phyloP scores from a whole-genome alignment of 345 rosid species.

The Limnanthes douglasii region DNA sequence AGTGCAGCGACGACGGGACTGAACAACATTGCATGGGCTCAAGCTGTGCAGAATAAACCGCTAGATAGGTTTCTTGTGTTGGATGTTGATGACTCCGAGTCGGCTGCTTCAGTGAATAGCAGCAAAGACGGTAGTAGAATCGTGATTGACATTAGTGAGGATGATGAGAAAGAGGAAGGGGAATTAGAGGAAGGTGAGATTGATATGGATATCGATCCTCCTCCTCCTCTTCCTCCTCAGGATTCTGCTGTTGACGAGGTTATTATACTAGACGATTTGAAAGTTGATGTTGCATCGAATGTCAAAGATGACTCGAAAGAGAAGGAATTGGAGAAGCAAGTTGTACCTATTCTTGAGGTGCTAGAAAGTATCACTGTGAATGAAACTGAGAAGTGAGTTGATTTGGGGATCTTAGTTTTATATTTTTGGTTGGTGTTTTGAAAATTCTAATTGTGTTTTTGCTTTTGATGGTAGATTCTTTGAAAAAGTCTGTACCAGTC shows the following conservation, averaged over 20 bases:
- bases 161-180: constrained; percentile 85
- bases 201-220: constrained; percentile 49
- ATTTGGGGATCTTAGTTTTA: not conserved
- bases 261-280: not conserved
- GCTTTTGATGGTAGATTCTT: constrained; percentile 46
- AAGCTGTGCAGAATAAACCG: constrained; percentile 87
- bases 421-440: constrained; percentile 6
- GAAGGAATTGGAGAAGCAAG: constrained; percentile 23
- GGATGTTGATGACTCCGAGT: constrained; percentile 33
- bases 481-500: constrained; percentile 39
- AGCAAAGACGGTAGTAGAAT: constrained; percentile 20
- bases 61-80: constrained; percentile 33
- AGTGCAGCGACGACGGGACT: constrained; percentile 44
- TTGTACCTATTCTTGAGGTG: constrained; percentile 31
- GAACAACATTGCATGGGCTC: constrained; percentile 88
- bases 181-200: constrained; percentile 98
- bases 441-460: no score
- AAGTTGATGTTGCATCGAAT: constrained; percentile 6
- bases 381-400: constrained; percentile 62
- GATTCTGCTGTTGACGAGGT: constrained; percentile 8
- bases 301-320: constrained; percentile 10
- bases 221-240: no score
- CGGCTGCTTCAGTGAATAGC: constrained; percentile 21
- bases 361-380: constrained; percentile 39
- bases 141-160: constrained; percentile 47